phyloP scores from a whole-genome alignment of 805 yeast species.

The Ogataea haglerorum region DNA sequence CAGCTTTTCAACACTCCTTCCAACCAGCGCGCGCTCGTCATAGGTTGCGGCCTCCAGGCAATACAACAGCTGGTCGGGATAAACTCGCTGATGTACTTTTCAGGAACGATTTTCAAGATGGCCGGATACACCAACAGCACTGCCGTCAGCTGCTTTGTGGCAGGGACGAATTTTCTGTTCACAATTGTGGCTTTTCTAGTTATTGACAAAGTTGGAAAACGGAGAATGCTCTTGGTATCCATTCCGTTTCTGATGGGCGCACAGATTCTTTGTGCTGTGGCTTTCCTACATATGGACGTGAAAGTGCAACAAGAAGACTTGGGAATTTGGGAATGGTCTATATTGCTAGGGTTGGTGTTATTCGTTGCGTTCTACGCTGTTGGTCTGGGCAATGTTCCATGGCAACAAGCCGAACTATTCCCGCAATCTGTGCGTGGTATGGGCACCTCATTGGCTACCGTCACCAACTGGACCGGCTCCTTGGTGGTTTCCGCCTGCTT shows the following conservation, averaged over 20 bases:
- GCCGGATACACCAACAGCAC: slow-evolving; percentile 51
- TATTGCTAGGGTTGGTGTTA: slow-evolving; percentile 44
- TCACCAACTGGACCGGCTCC: slow-evolving; percentile 50
- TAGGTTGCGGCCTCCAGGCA: slow-evolving; percentile 57
- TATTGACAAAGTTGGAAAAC: slow-evolving; percentile 50
- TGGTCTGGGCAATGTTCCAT: slow-evolving; percentile 55
- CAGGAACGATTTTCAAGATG: slow-evolving; percentile 52
- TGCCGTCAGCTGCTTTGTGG: slow-evolving; percentile 51
- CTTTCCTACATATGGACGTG: slow-evolving; percentile 44
- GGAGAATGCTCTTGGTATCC: slow-evolving; percentile 44
- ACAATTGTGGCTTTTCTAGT: slow-evolving; percentile 47
- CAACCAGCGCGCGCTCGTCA: slow-evolving; percentile 48
- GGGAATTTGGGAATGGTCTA: slow-evolving; percentile 43
- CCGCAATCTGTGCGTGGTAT: slow-evolving; percentile 53
- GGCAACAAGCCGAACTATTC: slow-evolving; percentile 58
- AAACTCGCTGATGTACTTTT: slow-evolving; percentile 56
- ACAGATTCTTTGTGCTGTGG: slow-evolving; percentile 48
- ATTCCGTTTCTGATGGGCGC: slow-evolving; percentile 45
- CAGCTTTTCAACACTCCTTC: slow-evolving; percentile 41
- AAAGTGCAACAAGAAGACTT: slow-evolving; percentile 26
- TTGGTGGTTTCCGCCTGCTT: slow-evolving; percentile 49
- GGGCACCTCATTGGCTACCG: slow-evolving; percentile 39
- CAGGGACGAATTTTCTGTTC: slow-evolving; percentile 54
- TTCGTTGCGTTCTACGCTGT: slow-evolving; percentile 52
- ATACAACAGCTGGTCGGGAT: slow-evolving; percentile 57